phyloP scores from a whole-genome alignment of 495 filamentous ascomycete species.

The Geoglossum glabrum region DNA sequence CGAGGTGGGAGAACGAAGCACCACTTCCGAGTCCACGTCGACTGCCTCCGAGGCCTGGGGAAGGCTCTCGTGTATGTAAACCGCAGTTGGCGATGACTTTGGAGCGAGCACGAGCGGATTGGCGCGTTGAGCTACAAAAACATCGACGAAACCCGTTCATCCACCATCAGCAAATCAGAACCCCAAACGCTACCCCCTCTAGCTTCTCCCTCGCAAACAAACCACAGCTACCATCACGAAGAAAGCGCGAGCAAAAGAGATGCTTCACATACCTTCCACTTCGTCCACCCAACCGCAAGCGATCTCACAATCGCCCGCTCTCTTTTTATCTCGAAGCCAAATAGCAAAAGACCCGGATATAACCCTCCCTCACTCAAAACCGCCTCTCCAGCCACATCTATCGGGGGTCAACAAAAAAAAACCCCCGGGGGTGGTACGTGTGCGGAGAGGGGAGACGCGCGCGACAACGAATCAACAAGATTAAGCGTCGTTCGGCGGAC shows the following conservation, averaged over 20 bases:
- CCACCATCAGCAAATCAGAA: background rate
- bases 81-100: background rate
- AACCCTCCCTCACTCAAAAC: background rate
- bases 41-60: background rate
- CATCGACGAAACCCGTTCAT: background rate
- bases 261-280: background rate
- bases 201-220: background rate
- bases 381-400: background rate
- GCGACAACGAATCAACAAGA: background rate
- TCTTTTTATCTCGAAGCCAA: background rate
- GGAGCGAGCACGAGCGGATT: background rate
- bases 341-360: background rate
- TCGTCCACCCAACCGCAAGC: slow-evolving; percentile 1
- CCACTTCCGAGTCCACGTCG: background rate
- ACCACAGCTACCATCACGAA: background rate
- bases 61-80: background rate
- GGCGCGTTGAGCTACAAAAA: slow-evolving; percentile 1
- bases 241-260: background rate
- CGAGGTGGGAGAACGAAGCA: background rate
- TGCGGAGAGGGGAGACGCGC: background rate
- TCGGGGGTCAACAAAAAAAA: background rate
- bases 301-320: slow-evolving; percentile 1
- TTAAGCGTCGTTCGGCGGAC: background rate
- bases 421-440: no score
- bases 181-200: background rate